A percentile compares a stretch with the other conserved stretches of the same genome.
Conservation (phyloP, 2,329 filamentous ascomycete species). For the Penicillium polonicum region DNA sequence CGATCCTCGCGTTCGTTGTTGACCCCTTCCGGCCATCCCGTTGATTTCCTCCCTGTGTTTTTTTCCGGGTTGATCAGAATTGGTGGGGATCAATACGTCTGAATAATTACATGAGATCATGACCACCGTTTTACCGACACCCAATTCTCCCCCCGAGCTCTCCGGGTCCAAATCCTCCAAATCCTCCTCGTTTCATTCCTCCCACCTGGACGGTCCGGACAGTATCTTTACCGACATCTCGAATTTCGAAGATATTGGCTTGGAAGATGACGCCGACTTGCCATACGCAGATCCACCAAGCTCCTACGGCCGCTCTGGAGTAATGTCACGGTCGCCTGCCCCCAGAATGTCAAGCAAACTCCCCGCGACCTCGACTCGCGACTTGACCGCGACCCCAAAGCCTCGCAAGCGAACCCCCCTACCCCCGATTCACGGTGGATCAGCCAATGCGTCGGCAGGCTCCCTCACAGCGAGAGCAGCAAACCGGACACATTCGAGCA, state of each 20-base stretch:
- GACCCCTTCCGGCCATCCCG: constrained; percentile 20
- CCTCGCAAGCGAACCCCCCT: constrained; percentile 23
- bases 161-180: constrained; percentile 86
- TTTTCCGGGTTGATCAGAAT: constrained; percentile 5
- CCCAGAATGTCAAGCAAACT: constrained; percentile 30
- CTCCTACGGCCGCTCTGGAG: constrained; percentile 31
- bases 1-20: constrained; percentile 19
- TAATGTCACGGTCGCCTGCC: constrained; percentile 28
- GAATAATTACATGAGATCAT: constrained; percentile 40
- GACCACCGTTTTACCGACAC: constrained; percentile 48
- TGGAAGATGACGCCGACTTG: constrained; percentile 65
- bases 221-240: constrained; percentile 68
- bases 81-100: constrained; percentile 15
- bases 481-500: constrained; percentile 25
- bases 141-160: constrained; percentile 74
- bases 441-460: constrained; percentile 22
- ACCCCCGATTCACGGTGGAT: constrained; percentile 31
- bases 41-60: constrained; percentile 5
- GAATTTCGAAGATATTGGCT: constrained; percentile 90
- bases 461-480: constrained; percentile 26
- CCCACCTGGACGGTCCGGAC: constrained; percentile 67
- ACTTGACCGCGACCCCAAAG: constrained; percentile 34
- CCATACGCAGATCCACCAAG: constrained; percentile 30
- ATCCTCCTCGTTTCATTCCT: constrained; percentile 82
- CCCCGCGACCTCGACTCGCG: constrained; percentile 32